These are phyloP conservation scores for Phytophthora macrochlamydospora DNA, from an alignment of 352 stramenopile genomes.

Conservation along the genomic window DNA sequence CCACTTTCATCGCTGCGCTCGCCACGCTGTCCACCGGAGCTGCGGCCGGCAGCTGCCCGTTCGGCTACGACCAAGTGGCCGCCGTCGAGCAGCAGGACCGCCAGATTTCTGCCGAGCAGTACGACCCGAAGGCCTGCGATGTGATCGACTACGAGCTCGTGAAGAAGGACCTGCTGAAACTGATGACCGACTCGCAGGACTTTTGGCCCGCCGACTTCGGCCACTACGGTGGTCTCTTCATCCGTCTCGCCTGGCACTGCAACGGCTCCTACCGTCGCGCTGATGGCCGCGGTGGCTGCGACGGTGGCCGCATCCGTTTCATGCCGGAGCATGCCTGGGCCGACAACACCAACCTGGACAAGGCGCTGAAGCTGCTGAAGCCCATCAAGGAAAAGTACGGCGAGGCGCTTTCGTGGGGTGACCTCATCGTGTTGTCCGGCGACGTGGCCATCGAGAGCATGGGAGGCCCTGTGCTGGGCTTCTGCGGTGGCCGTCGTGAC, in stretches of 20 bases:
- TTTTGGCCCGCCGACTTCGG: slow-evolving; percentile 89
- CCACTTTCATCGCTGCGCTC: slow-evolving; percentile 34
- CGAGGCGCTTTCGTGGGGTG: slow-evolving; percentile 82
- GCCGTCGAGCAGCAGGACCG: slow-evolving; percentile 37
- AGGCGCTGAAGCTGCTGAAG: slow-evolving; percentile 51
- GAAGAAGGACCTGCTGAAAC: slow-evolving; percentile 65
- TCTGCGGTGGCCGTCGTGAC: slow-evolving; percentile 87
- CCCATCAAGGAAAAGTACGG: slow-evolving; percentile 72
- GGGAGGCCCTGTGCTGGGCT: slow-evolving; percentile 91
- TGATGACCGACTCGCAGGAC: slow-evolving; percentile 78
- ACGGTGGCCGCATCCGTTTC: slow-evolving; percentile 45
- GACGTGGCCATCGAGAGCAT: slow-evolving; percentile 92
- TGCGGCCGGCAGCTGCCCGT: slow-evolving; percentile 37
- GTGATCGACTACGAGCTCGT: slow-evolving; percentile 53
- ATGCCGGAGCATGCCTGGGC: slow-evolving; percentile 47
- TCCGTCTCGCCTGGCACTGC: slow-evolving; percentile 78
- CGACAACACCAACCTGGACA: slow-evolving; percentile 70
- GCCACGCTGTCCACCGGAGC: slow-evolving; percentile 18
- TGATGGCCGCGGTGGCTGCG: slow-evolving; percentile 40
- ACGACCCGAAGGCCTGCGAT: slow-evolving; percentile 33
- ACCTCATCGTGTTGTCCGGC: slow-evolving; percentile 94
- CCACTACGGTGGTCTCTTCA: slow-evolving; percentile 88
- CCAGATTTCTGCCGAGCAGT: slow-evolving; percentile 34
- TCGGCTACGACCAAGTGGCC: slow-evolving; percentile 36
- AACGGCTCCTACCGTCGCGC: slow-evolving; percentile 44